Evolutionary conservation across 1,284 basidiomycete species (phyloP).

Genomic region (Puccinia coronata): DNA sequence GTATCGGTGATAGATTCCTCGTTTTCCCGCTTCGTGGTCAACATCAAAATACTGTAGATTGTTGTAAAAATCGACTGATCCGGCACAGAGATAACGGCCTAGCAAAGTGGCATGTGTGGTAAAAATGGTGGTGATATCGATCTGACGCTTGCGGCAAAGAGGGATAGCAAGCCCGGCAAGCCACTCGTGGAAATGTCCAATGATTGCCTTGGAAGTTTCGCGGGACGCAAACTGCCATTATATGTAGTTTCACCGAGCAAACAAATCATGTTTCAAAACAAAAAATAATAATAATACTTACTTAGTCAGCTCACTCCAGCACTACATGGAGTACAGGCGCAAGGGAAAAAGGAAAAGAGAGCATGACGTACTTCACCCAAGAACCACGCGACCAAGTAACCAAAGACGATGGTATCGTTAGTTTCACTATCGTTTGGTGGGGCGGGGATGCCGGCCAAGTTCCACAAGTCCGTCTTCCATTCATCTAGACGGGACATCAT

Average conservation of each 20-base stretch:
- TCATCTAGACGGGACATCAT: slow-evolving; percentile 86
- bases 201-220: slow-evolving; percentile 71
- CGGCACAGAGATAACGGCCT: slow-evolving; percentile 95
- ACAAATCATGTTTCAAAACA: neutral
- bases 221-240: slow-evolving; percentile 48
- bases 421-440: slow-evolving; percentile 95
- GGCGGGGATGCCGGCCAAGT: slow-evolving; percentile 91
- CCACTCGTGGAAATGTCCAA: slow-evolving; percentile 99
- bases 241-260: neutral
- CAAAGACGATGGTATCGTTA: slow-evolving; percentile 97
- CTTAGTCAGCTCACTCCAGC: neutral
- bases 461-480: slow-evolving; percentile 98
- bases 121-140: slow-evolving; percentile 91
- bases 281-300: too few relatives aligned
- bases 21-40: slow-evolving; percentile 96
- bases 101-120: slow-evolving; percentile 98
- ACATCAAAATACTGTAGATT: slow-evolving; percentile 99
- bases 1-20: slow-evolving; percentile 83
- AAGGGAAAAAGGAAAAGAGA: slow-evolving; percentile 56
- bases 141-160: slow-evolving; percentile 89
- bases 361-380: slow-evolving; percentile 74
- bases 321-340: neutral
- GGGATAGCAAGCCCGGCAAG: slow-evolving; percentile 96
- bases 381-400: slow-evolving; percentile 99
- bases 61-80: slow-evolving; percentile 98